Conservation (phyloP, 2,329 filamentous ascomycete genomes). For the Fusarium sp. region DNA sequence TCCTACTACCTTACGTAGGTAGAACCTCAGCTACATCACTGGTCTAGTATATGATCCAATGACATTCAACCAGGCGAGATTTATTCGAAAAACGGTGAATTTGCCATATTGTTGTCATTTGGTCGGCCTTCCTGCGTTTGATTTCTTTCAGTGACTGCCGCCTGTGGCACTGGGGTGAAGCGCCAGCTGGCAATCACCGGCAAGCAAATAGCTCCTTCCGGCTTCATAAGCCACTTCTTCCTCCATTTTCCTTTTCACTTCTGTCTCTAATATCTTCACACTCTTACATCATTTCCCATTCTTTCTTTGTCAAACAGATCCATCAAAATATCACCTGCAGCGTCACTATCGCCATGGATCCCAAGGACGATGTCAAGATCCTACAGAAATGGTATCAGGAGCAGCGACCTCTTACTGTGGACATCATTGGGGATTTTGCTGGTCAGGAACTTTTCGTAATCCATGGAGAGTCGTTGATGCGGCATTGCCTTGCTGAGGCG, state of each 20-base stretch:
- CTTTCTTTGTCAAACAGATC: too few species aligned
- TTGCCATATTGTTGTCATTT: background rate
- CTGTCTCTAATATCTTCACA: background rate
- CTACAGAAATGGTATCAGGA: constrained; percentile 25
- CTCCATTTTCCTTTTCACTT: background rate
- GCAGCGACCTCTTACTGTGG: constrained; percentile 55
- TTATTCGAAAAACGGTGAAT: background rate
- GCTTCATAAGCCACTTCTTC: background rate
- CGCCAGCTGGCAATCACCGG: background rate
- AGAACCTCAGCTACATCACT: background rate
- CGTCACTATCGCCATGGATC: background rate
- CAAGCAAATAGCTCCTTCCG: background rate
- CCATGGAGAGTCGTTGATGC: constrained; percentile 78
- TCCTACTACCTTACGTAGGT: background rate
- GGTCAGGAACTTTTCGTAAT: constrained; percentile 79
- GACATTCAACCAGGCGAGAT: background rate
- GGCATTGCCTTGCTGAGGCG: constrained; percentile 72
- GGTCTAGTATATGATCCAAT: background rate
- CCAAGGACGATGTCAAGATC: background rate
- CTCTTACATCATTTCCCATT: background rate
- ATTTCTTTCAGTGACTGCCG: background rate
- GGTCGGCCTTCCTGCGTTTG: background rate
- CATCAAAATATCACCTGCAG: background rate
- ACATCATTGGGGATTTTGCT: constrained; percentile 81
- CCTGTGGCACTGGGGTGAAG: background rate